phyloP scores from a whole-genome alignment of 768 basidiomycete genomes.

The Naganishia vaughanmartiniae region DNA sequence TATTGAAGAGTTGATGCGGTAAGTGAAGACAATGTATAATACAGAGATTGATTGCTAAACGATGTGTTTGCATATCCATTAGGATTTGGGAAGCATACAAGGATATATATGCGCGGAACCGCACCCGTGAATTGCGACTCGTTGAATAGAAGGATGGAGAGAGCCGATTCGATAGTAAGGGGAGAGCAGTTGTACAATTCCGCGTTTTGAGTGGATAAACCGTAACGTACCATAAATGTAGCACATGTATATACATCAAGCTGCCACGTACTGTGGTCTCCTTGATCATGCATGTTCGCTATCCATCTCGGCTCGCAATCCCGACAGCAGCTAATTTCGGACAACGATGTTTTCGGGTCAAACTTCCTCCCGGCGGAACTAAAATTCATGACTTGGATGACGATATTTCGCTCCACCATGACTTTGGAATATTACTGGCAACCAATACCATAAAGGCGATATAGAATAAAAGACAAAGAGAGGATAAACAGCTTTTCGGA shows the following conservation, averaged over 20 bases:
- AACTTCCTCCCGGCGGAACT: constrained; percentile 2
- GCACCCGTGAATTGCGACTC: constrained; percentile 57
- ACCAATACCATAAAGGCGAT: neutral
- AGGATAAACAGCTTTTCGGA: neutral
- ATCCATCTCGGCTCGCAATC: no score
- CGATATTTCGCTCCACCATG: neutral
- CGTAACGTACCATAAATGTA: neutral
- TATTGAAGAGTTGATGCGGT: constrained; percentile 89
- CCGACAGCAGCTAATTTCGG: no score
- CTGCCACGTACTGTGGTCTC: no score
- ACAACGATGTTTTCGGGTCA: neutral
- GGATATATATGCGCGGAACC: constrained; percentile 81
- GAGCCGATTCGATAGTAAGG: no score
- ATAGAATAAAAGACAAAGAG: neutral
- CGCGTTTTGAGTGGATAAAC: neutral
- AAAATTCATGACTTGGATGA: constrained; percentile 5
- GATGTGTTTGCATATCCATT: constrained; percentile 28
- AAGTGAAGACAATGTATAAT: constrained; percentile 38
- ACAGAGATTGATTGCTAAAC: neutral
- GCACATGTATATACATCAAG: neutral
- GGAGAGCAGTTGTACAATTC: neutral
- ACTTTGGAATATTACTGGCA: neutral
- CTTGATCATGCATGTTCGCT: neutral
- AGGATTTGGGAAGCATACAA: constrained; percentile 98
- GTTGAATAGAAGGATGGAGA: constrained; percentile 41